Evolutionary conservation across 805 yeast species (phyloP), one percentile per base, ranked within the genome.

Genomic region (Ascoidea tarda): DNA sequence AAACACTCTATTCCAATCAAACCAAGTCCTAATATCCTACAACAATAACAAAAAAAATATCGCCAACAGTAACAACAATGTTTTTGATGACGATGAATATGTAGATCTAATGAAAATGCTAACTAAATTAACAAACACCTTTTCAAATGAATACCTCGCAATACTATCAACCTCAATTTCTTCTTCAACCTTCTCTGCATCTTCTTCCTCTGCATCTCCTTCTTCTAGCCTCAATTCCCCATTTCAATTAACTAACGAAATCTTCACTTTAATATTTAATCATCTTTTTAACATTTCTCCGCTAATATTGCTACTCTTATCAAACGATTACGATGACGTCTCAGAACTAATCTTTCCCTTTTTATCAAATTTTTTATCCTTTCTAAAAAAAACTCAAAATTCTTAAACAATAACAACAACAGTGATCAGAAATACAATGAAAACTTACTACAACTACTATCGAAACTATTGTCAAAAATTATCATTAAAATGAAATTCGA

Each of bases 261-360:
- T 62, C 2, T 71, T 70, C 52, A 63, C 63, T 49, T 59, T 64
- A 6, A 66, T 61, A 47, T 58, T 54, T 70, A 69, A 48, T 76
- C 79, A 59, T 70, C 46, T 87, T 16, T 64, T 81, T 33, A 77
- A 78, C 53, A 70, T 86, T 16, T 78, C 87, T 72, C 96, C 97
- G 28, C 71, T 81, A 33, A 71, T 85, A 6, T 74, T 91, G 54
- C 74, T 74, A 54, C 87, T 84, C 58, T 74, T 93, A 63, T 75
- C 79, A 33, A 84, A 88, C 64, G 95, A 84, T 57, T 89, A 83
- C 62, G 98, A 93, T 65, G 97, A 93, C 59, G 83, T 91, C 12
- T 79, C 95, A 1, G 73, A 76, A 46, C 95, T 87, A 64, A 84
- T 88, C 5, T 84, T 91, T 62, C 84, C 93, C 6, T 85, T 88